Percentiles rank a stretch among this genome's conserved stretches.
Conservation (phyloP, 2,329 filamentous ascomycete species). For the Paracoccidioides lutzii region DNA sequence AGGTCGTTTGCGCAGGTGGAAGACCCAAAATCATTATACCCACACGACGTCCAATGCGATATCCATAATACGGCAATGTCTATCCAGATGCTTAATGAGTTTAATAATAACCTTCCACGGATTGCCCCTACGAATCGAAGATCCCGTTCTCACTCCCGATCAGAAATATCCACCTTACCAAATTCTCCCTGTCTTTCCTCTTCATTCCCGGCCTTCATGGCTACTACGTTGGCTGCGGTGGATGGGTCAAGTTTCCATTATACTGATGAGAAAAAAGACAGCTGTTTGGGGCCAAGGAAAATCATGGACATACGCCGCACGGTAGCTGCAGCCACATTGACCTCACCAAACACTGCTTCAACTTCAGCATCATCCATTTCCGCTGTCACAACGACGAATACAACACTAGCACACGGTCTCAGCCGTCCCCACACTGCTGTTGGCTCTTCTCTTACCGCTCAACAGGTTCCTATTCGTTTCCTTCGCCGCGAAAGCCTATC, state of each 20-base stretch:
- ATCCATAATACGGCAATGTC: conserved; percentile 12
- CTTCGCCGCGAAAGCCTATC: conserved; percentile 33
- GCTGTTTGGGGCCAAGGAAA: neutral
- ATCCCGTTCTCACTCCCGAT: conserved; percentile 12
- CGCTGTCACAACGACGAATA: neutral
- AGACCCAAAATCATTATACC: conserved; percentile 20
- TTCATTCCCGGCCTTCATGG: conserved; percentile 41
- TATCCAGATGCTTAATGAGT: conserved; percentile 16
- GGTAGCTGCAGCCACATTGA: conserved; percentile 16
- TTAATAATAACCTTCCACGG: conserved; percentile 17
- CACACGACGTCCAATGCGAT: conserved; percentile 15
- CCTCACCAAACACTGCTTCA: conserved; percentile 11
- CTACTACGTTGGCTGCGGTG: conserved; percentile 29
- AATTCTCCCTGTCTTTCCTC: conserved; percentile 28
- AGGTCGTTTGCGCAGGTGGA: conserved; percentile 32
- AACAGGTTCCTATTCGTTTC: conserved; percentile 14
- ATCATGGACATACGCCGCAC: conserved; percentile 11
- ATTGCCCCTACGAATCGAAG: conserved; percentile 21
- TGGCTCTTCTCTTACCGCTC: neutral
- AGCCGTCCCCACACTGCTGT: conserved; percentile 2
- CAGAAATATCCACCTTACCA: conserved; percentile 30
- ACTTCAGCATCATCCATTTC: conserved; percentile 2
- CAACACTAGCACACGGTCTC: conserved; percentile 12
- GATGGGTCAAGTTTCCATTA: conserved; percentile 18
- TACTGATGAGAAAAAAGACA: conserved; percentile 20